These are phyloP conservation scores for Ustilago vetiveriae DNA, from an alignment of 1,284 basidiomycete genomes.

Conservation along the genomic window DNA sequence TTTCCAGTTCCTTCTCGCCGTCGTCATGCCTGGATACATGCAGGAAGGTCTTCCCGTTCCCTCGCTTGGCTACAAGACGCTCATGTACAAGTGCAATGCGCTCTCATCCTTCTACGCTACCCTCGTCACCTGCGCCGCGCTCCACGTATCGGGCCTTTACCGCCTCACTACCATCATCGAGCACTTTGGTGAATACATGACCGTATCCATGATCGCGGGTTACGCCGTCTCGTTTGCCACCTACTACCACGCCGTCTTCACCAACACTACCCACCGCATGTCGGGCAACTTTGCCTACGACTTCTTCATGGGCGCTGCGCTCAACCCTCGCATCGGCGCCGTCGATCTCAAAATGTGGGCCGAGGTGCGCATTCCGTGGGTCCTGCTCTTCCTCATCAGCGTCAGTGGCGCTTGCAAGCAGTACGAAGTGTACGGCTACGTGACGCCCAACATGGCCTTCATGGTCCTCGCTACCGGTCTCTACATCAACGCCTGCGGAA, in stretches of 20 bases:
- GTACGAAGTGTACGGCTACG: conserved; percentile 83
- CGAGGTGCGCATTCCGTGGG: conserved; percentile 97
- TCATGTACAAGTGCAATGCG: conserved; percentile 93
- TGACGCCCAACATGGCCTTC: conserved; percentile 95
- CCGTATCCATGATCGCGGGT: conserved; percentile 90
- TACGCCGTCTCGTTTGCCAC: conserved; percentile 72
- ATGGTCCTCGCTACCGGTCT: conserved; percentile 95
- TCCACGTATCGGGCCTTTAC: conserved; percentile 86
- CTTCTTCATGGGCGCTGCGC: conserved; percentile 83
- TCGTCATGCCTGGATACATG: conserved; percentile 87
- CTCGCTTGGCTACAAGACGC: conserved; percentile 77
- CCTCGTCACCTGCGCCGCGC: conserved; percentile 77
- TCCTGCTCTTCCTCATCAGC: conserved; percentile 90
- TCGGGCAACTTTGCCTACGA: conserved; percentile 85
- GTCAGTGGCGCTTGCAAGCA: conserved; percentile 95
- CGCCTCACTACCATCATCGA: conserved; percentile 94
- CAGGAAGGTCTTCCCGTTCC: conserved; percentile 76
- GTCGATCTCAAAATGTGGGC: conserved; percentile 99
- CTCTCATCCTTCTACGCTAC: conserved; percentile 87
- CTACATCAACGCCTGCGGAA: conserved; percentile 89
- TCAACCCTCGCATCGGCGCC: conserved; percentile 92
- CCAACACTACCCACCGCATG: conserved; percentile 74
- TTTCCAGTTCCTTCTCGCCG: conserved; percentile 89
- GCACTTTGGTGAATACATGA: conserved; percentile 95
- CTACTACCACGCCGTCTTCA: conserved; percentile 63